Evolutionary conservation across 129 eudicot species (phyloP).

Genomic region (Chrysanthemum makinoi): DNA sequence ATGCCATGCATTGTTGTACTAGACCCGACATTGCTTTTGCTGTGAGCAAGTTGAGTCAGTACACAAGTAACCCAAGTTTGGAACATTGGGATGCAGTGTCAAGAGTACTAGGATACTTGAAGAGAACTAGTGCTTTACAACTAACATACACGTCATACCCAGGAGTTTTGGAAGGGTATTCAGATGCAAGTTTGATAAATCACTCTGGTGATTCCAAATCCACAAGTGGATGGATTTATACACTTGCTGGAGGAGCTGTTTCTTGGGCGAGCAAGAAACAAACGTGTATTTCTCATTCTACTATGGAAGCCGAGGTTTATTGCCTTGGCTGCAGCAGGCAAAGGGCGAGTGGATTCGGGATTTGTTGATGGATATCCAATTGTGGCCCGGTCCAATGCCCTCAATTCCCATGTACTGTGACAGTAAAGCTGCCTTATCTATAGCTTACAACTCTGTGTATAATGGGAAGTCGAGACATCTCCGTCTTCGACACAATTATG

Average conservation of each 20-base stretch:
- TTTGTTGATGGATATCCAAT: not conserved
- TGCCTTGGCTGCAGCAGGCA: not conserved
- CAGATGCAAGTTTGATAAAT: constrained; percentile 15
- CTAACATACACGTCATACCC: not conserved
- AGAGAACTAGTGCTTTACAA: not conserved
- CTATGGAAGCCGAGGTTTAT: not conserved
- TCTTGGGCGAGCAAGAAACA: constrained; percentile 12
- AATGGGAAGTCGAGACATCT: too few species aligned
- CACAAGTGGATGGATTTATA: not conserved
- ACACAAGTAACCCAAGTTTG: not conserved
- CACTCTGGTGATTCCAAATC: not conserved
- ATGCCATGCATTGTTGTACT: constrained; percentile 5
- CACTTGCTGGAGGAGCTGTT: not conserved
- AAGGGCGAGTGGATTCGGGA: constrained; percentile 1
- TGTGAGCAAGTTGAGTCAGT: constrained; percentile 12
- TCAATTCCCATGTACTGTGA: not conserved
- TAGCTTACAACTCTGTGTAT: too few species aligned
- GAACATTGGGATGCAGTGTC: not conserved
- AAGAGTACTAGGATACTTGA: not conserved
- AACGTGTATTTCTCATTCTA: not conserved
- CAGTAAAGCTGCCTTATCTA: not conserved
- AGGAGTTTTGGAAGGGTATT: not conserved
- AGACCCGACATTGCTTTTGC: not conserved
- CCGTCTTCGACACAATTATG: too few species aligned
- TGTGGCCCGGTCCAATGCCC: not conserved